Evolutionary conservation across 2,329 filamentous ascomycete genomes (phyloP).

Genomic region (Xylaria sp.): DNA sequence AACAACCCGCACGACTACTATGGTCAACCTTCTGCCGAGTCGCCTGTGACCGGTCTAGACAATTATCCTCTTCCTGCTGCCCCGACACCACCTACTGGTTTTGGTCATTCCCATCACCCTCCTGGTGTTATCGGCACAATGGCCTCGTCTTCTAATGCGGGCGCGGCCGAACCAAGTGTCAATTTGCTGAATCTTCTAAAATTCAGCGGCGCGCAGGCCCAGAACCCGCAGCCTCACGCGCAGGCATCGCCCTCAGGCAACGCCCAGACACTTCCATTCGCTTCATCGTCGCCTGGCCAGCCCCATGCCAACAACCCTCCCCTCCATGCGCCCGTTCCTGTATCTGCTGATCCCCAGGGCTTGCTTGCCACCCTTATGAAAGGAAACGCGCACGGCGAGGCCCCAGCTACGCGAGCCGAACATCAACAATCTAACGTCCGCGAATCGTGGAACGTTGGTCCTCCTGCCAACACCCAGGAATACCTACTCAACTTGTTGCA

Average conservation of each 20-base stretch:
- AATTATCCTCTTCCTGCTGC: conserved; percentile 40
- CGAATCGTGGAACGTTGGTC: conserved; percentile 42
- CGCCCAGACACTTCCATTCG: conserved; percentile 22
- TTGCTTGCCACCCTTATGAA: conserved; percentile 57
- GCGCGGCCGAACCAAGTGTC: conserved; percentile 43
- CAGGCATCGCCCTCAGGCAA: conserved; percentile 27
- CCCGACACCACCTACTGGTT: conserved; percentile 40
- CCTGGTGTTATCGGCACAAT: conserved; percentile 39
- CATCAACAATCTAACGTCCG: conserved; percentile 26
- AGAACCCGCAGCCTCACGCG: conserved; percentile 28
- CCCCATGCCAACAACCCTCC: conserved; percentile 32
- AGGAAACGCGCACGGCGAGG: conserved; percentile 48
- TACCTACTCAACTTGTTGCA: conserved; percentile 83
- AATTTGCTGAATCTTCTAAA: conserved; percentile 58
- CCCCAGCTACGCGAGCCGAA: conserved; percentile 33
- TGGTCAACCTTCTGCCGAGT: conserved; percentile 26
- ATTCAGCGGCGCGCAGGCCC: conserved; percentile 43
- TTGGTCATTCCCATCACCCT: conserved; percentile 37
- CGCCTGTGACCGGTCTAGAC: conserved; percentile 28
- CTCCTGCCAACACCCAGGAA: conserved; percentile 69
- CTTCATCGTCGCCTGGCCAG: conserved; percentile 15
- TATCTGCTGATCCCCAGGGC: conserved; percentile 51
- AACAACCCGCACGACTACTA: conserved; percentile 30
- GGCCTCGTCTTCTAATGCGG: conserved; percentile 29
- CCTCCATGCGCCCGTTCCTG: conserved; percentile 54